Base-by-base conservation (phyloP, 2,329 filamentous ascomycete species). In the Westerdykella aurantiaca region DNA sequence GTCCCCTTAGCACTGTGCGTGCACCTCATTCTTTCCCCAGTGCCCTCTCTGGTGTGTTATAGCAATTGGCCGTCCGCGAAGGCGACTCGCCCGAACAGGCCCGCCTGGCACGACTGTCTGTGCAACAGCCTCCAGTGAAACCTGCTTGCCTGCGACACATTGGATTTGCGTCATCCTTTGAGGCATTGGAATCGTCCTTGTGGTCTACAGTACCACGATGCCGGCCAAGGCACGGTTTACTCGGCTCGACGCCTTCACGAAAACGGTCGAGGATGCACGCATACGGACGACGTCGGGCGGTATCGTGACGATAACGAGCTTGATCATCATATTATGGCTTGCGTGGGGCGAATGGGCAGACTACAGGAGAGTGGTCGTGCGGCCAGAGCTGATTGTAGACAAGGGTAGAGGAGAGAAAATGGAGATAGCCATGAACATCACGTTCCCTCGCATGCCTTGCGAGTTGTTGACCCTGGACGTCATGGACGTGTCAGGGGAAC, bases 341-440 rank as follows among this genome's bases (percentile, higher is more conserved):
- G 79, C 89, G 21, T 90, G 87, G 83, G 89, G 90, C 69, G 93
- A 98, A 83, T 98, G 93, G 91, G 75, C 79, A 46, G 93, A 97
- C 61, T 98, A 96, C 71, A 79, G 89, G 57, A 81, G 84, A 63
- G 79, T 97, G 52, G 78, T 85, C 39, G 86, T 98, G 49, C 83
- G 89, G 64, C 91, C 93, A 6, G 93, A 98, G 73, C 72, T 98
- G 57, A 82, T 98, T 47, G 93, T 98, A 16, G 94, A 98, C 67
- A 96, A 97, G 72, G 89, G 89, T 55, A 80, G 93, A 86, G 86
- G 88, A 68, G 90, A 98, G 76, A 88, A 91, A 69, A 97, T 98
- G 91, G 93, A 97, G 68, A 98, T 98, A 53, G 89, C 95, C 68
- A 80, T 98, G 70, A 98, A 98, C 73, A 83, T 98, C 47, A 93